phyloP scores from a whole-genome alignment of 768 basidiomycete genomes.

The Amanita inopinata region DNA sequence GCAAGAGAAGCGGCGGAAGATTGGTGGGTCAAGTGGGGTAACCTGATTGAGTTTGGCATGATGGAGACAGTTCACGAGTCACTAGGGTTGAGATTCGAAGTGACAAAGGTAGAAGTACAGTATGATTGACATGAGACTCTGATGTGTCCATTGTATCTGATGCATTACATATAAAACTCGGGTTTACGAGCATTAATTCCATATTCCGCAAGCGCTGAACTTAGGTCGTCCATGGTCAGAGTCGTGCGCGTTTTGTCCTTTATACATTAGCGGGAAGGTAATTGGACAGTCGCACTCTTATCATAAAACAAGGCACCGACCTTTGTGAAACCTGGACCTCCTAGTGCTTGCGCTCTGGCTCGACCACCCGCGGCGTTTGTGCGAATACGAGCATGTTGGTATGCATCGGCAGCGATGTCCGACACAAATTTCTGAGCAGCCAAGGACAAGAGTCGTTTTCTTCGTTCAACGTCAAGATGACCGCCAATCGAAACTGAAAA shows the following conservation, averaged over 20 bases:
- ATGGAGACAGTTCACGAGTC: slow-evolving; percentile 13
- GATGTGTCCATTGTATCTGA: slow-evolving; percentile 7
- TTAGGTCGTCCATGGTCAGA: slow-evolving; percentile 95
- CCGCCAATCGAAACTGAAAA: background rate
- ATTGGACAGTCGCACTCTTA: too few relatives aligned
- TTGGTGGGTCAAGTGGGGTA: slow-evolving; percentile 53
- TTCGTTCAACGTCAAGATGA: slow-evolving; percentile 21
- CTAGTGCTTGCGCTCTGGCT: slow-evolving; percentile 44
- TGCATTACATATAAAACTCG: slow-evolving; percentile 88
- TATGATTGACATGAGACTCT: background rate
- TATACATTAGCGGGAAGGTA: too few relatives aligned
- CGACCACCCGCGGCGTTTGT: slow-evolving; percentile 78
- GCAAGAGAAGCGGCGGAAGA: slow-evolving; percentile 44
- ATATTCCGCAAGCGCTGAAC: slow-evolving; percentile 88
- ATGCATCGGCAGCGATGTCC: slow-evolving; percentile 93
- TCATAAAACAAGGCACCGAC: slow-evolving; percentile 39
- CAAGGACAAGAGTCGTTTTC: slow-evolving; percentile 88
- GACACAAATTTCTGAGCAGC: slow-evolving; percentile 98
- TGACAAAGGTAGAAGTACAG: slow-evolving; percentile 13
- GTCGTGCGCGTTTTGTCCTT: slow-evolving; percentile 91
- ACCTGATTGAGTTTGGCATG: slow-evolving; percentile 24
- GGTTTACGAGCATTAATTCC: slow-evolving; percentile 92
- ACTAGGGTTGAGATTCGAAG: slow-evolving; percentile 12
- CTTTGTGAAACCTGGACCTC: slow-evolving; percentile 54
- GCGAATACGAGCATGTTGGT: slow-evolving; percentile 93